Evolutionary conservation across 2,329 filamentous ascomycete species (phyloP), one percentile per base, ranked within the genome.

Genomic region (Exophiala phaeomuriformis): DNA sequence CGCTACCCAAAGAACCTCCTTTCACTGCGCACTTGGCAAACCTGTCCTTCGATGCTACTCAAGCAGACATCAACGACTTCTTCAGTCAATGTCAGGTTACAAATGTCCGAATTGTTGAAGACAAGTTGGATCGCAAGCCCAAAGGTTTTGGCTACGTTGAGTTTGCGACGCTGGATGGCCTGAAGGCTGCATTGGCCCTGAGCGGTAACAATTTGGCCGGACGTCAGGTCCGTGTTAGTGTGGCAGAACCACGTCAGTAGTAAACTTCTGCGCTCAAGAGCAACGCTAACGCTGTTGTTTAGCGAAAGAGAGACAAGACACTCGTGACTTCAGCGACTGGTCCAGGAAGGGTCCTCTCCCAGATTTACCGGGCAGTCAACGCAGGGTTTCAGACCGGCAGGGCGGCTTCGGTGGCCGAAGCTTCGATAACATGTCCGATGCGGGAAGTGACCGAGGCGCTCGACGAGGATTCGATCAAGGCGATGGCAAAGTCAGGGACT

Each of bases 81-180:
- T 95, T 98, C 68, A 75, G 78, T 49, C 88, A 79, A 52, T 96
- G 91, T 71, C 81, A 89, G 61, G 85, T 96, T 64, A 86, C 86
- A 62, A 96, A 83, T 68, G 89, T 98, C 62, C 88, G 93, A 66
- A 90, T 98, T 65, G 95, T 98, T 60, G 91, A 96, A 75, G 94
- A 98, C 73, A 93, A 91, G 68, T 79, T 95, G 70, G 86, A 93
- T 68, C 83, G 86, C 71, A 90, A 90, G 67, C 93, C 93, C 61
- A 98, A 98, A 77, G 93, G 93, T 46, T 98, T 98, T 66, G 93
- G 91, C 58, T 98, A 98, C 70, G 91, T 95, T 61, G 93, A 98
- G 71, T 98, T 98, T 66, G 83, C 79, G 62, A 85, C 83, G 48
- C 75, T 93, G 42, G 91, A 97, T 47, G 91, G 91, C 55, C 77